Evolutionary conservation across 805 yeast genomes (phyloP), one percentile per base, ranked within the genome.

Genomic region (Yamadazyma endophytica): DNA sequence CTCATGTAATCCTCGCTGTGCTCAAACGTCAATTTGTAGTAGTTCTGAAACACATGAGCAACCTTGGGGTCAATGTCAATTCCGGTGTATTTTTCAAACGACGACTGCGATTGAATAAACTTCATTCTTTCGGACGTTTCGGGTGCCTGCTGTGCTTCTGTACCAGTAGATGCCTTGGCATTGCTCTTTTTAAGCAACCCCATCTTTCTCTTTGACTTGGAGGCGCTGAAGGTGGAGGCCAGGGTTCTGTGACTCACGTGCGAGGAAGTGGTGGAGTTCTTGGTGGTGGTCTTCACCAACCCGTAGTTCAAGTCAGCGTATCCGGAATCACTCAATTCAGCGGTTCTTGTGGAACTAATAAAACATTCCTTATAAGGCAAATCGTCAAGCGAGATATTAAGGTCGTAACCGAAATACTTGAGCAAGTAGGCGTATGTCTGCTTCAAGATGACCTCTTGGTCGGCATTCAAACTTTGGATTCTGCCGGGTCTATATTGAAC

Each of bases 401-500:
- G 38, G 0, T 43, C 51, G 46, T 70, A 64, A 4, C 85, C 87
- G 68, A 79, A 68, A 36, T 64, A 73, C 42, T 73, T 75, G 42
- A 83, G 60, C 28, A 77, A 46, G 45, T 77, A 69, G 29, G 81
- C 77, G 88, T 89, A 84, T 4, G 73, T 68, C 47, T 81, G 85
- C 54, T 84, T 84, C 49, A 82, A 57, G 13, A 69, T 66, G 30
- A 69, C 46, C 47, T 82, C 89, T 52, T 82, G 78, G 15, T 79
- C 82, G 2, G 58, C 54, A 24, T 47, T 50, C 21, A 65, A 49
- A 16, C 62, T 44, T 35, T 64, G 69, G 28, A 64, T 50, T 39
- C 70, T 49, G 5, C 64, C 68, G 5, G 61, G 58, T 27, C 66
- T 50, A 35, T 44, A 61, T 9, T 44, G 32, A 22, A 53, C 49